Base-by-base conservation (phyloP, 1,284 basidiomycete species). In the Cutaneotrichosporon daszewskae region DNA sequence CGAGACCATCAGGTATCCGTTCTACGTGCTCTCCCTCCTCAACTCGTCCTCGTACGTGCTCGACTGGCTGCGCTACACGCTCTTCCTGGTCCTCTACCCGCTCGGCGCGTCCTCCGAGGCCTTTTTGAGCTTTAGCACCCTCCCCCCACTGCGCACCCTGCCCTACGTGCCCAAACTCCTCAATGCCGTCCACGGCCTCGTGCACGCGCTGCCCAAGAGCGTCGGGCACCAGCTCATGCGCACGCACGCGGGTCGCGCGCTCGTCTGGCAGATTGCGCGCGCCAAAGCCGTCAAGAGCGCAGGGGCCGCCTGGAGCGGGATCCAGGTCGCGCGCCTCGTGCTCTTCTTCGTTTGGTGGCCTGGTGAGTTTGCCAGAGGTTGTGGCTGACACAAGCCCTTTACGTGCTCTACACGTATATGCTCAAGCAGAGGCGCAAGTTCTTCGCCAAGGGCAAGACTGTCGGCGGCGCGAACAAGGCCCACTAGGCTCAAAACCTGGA, bases 51-150 rank as follows among this genome's bases (percentile, higher is more conserved):
- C 68, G 22, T 54, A 59, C 24, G 28, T 58, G 12, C 60, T 76
- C 32, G 67, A 73, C 46, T 76, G 68, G 68, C 59, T 74, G n/a
- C 60, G 75, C 42, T 98, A 97, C 77, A 87, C 90, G 22, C 80
- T 87, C 6, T 98, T 97, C 74, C 91, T 86, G 69, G 58, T 91
- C 36, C 80, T 97, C 22, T 98, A 98, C 74, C 90, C 88, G 3
- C 71, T 92, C 34, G 94, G 94, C 37, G 94, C 94, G 1, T 78
- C 78, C 7, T 90, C 87, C 32, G 94, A 98, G 72, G 90, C 90
- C 0, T 80, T 85, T 64, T 77, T 94, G 48, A 85, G 84, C 60
- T 83, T 82, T 62, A 77, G 82, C 1, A 87, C 87, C 9, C 77
- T 96, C 24, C 85, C 85, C 3, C 75, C 45, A 57, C 71, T 57